Percentiles rank a stretch among this genome's conserved stretches.
Conservation (phyloP, 306 rosid species). For the Hylodesmum podocarpum region DNA sequence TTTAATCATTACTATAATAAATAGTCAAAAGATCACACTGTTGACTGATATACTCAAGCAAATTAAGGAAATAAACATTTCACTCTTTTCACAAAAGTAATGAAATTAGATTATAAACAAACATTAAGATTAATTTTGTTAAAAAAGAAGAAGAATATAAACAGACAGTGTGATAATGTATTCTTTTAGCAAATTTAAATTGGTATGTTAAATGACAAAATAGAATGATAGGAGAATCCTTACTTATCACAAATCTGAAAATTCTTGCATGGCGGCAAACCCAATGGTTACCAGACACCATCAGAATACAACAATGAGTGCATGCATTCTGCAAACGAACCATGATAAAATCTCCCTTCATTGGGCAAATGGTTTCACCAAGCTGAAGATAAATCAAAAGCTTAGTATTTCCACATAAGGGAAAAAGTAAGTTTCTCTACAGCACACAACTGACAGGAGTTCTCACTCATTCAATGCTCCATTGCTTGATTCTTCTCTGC, state of each 20-base stretch:
- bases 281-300: conserved; percentile 92
- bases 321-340: conserved; percentile 95
- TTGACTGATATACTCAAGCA: too few relatives aligned
- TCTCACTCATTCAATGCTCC: too few relatives aligned
- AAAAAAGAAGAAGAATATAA: too few relatives aligned
- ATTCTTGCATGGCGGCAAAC: conserved; percentile 87
- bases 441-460: too few relatives aligned
- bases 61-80: too few relatives aligned
- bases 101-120: too few relatives aligned
- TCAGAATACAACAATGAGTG: conserved; percentile 71
- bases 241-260: conserved; percentile 93
- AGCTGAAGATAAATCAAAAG: conserved; percentile 57
- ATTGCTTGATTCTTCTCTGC: too few relatives aligned
- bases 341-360: conserved; percentile 99
- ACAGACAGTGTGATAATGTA: neutral
- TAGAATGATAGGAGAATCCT: conserved; percentile 29
- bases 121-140: too few relatives aligned
- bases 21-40: too few relatives aligned
- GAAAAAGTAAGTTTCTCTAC: too few relatives aligned
- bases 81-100: too few relatives aligned
- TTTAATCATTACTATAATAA: too few relatives aligned
- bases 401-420: neutral
- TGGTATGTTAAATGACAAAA: neutral
- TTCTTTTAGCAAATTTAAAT: neutral
- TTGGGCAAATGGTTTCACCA: conserved; percentile 94